Evolutionary conservation across 345 rosid species (phyloP).

Genomic region (Salix viminalis): DNA sequence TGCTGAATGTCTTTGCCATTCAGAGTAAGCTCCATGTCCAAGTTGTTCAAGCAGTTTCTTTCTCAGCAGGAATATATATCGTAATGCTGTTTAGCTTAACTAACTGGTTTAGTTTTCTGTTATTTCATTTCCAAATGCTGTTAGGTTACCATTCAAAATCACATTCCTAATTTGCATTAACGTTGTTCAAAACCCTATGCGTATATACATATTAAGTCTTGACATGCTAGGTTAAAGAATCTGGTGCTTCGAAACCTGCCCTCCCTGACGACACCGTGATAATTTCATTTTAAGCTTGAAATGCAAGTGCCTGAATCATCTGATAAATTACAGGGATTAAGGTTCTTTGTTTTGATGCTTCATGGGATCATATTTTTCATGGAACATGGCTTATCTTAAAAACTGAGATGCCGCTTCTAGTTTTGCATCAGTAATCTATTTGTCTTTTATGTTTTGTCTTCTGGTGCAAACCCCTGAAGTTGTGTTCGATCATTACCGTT

Average conservation of each 20-base stretch:
- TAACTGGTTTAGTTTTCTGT: not conserved
- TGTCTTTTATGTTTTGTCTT: too few relatives aligned
- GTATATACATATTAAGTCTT: not conserved
- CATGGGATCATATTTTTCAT: not conserved
- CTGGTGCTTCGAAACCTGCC: not conserved
- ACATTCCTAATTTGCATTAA: not conserved
- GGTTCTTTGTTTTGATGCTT: not conserved
- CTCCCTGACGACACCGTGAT: not conserved
- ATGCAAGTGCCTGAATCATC: not conserved
- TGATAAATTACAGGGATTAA: not conserved
- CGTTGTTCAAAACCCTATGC: not conserved
- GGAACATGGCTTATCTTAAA: not conserved
- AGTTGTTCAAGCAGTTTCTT: not conserved
- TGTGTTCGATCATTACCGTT: not conserved
- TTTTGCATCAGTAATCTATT: not conserved
- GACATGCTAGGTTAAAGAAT: not conserved
- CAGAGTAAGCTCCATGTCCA: not conserved
- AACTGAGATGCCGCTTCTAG: not conserved
- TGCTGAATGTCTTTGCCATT: not conserved
- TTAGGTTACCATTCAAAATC: too few relatives aligned
- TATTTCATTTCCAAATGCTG: not conserved
- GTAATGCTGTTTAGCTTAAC: not conserved
- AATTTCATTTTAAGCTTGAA: not conserved
- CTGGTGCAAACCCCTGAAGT: not conserved
- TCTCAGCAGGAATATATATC: not conserved